Percentiles rank a stretch among this genome's conserved stretches.
phyloP scores from a whole-genome alignment of 768 basidiomycete genomes.

The Suillus cothurnatus region DNA sequence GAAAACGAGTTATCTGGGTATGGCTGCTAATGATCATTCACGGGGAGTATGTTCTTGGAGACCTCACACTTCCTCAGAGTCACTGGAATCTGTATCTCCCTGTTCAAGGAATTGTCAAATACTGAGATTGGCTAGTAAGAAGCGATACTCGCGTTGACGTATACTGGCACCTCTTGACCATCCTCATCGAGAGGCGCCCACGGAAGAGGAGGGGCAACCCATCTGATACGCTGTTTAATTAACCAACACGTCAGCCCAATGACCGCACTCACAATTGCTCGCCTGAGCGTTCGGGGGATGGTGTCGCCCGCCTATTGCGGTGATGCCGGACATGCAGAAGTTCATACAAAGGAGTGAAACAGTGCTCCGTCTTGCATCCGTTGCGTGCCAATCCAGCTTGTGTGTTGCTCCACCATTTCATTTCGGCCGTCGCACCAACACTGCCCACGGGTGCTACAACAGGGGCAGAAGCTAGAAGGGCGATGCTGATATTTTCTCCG shows the following conservation, averaged over 20 bases:
- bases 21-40: not conserved
- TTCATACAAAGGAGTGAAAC: constrained; percentile 4
- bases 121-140: not conserved
- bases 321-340: not conserved
- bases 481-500: constrained; percentile 1
- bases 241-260: not conserved
- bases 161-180: not conserved
- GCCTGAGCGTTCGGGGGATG: constrained; percentile 1
- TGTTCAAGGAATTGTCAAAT: not conserved
- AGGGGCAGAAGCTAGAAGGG: not conserved
- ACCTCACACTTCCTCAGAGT: not conserved
- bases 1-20: not conserved
- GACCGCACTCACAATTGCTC: not conserved
- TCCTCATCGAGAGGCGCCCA: constrained; percentile 3
- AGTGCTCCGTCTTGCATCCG: not conserved
- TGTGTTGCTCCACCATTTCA: constrained; percentile 1
- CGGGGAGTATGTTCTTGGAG: not conserved
- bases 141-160: not conserved
- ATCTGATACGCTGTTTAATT: not conserved
- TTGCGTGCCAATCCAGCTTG: constrained; percentile 1
- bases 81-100: not conserved
- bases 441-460: not conserved
- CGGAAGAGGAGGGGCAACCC: not conserved
- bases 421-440: not conserved
- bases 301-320: not conserved